A percentile compares a stretch with the other conserved stretches of the same genome.
Conservation (phyloP, 2,329 filamentous ascomycete genomes). For the Fusarium pseudograminearum region DNA sequence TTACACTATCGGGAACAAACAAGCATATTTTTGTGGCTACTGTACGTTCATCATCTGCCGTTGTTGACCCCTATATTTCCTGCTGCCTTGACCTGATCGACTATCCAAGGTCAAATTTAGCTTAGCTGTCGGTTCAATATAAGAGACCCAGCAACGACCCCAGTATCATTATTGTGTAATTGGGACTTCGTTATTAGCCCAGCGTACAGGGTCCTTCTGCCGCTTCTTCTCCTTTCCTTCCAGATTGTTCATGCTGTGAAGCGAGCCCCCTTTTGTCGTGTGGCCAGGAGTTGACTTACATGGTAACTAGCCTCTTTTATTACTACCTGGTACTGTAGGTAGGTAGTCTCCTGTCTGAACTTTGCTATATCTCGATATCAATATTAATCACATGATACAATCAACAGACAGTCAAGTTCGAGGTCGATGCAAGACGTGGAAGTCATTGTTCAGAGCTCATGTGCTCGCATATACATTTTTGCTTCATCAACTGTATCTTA, state of each 20-base stretch:
- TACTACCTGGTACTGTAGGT: too few relatives aligned
- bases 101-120: slow-evolving; percentile 32
- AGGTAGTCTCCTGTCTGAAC: neutral
- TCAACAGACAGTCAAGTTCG: neutral
- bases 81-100: neutral
- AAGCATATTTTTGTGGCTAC: slow-evolving; percentile 4
- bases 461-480: slow-evolving; percentile 19
- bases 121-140: slow-evolving; percentile 31
- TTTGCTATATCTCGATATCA: neutral
- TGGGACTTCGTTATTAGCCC: slow-evolving; percentile 16
- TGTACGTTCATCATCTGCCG: slow-evolving; percentile 4
- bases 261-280: slow-evolving; percentile 10
- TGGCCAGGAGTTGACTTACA: slow-evolving; percentile 16
- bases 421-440: neutral
- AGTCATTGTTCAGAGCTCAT: slow-evolving; percentile 1
- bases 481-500: slow-evolving; percentile 44
- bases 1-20: slow-evolving; percentile 19
- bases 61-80: slow-evolving; percentile 15
- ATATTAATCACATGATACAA: neutral
- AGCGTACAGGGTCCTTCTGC: slow-evolving; percentile 29
- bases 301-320: neutral
- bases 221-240: slow-evolving; percentile 15
- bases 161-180: slow-evolving; percentile 28
- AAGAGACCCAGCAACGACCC: slow-evolving; percentile 33
- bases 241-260: slow-evolving; percentile 8